These are phyloP conservation scores for Candida jianshihensis DNA, from an alignment of 805 yeast genomes.

Conservation along the genomic window DNA sequence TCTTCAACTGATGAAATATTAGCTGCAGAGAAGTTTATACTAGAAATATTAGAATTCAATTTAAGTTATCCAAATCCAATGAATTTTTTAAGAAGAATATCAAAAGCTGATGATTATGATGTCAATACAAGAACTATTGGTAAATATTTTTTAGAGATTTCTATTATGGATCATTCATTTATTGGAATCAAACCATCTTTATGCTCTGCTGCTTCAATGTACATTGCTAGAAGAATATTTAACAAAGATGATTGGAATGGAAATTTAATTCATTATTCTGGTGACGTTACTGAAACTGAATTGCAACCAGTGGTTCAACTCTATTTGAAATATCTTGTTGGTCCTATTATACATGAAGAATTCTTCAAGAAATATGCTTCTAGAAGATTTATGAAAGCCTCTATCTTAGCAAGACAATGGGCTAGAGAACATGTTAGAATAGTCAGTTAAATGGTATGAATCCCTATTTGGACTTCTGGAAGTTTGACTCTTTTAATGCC, in stretches of 20 bases:
- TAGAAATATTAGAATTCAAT: conserved; percentile 69
- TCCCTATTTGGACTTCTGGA: neutral
- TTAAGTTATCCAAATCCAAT: conserved; percentile 87
- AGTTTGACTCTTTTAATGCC: neutral
- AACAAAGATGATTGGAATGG: conserved; percentile 74
- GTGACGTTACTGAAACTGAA: conserved; percentile 75
- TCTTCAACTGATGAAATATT: conserved; percentile 77
- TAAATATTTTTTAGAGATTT: conserved; percentile 75
- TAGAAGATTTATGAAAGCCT: conserved; percentile 80
- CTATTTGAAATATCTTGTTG: conserved; percentile 67
- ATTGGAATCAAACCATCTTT: conserved; percentile 74
- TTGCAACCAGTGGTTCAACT: conserved; percentile 65
- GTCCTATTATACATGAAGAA: conserved; percentile 85
- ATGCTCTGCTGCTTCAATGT: conserved; percentile 89
- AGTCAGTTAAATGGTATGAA: neutral
- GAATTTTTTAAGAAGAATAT: conserved; percentile 85
- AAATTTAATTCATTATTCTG: conserved; percentile 83
- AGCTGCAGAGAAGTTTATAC: conserved; percentile 76
- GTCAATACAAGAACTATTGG: conserved; percentile 86
- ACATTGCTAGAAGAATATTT: conserved; percentile 69
- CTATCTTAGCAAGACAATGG: conserved; percentile 77
- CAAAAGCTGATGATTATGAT: conserved; percentile 92
- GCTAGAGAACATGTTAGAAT: conserved; percentile 44
- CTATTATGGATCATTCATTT: conserved; percentile 72
- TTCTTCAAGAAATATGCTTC: conserved; percentile 91